Evolutionary conservation across 1,139 yeast genomes (phyloP).

Genomic region (Geotrichum histeridarum): DNA sequence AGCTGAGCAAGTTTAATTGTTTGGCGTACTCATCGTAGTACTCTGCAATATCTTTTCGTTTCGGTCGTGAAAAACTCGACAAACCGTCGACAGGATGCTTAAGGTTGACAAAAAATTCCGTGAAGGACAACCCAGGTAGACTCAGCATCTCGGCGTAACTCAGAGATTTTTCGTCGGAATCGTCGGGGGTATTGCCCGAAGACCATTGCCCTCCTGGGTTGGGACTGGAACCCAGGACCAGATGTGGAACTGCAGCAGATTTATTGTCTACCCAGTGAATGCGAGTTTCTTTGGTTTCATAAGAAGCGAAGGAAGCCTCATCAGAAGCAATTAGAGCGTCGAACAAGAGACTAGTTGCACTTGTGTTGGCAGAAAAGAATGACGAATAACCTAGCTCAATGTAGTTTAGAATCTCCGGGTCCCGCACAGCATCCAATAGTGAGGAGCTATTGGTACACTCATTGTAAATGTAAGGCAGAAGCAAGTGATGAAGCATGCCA

Average conservation of each 20-base stretch:
- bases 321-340: slow-evolving; percentile 34
- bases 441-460: slow-evolving; percentile 10
- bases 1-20: slow-evolving; percentile 25
- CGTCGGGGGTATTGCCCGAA: slow-evolving; percentile 22
- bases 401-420: slow-evolving; percentile 25
- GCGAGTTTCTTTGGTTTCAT: slow-evolving; percentile 26
- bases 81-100: slow-evolving; percentile 20
- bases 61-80: slow-evolving; percentile 32
- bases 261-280: slow-evolving; percentile 27
- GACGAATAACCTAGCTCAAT: slow-evolving; percentile 25
- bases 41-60: slow-evolving; percentile 31
- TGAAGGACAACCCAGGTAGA: slow-evolving; percentile 34
- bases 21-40: slow-evolving; percentile 33
- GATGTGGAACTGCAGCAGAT: slow-evolving; percentile 22
- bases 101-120: slow-evolving; percentile 23
- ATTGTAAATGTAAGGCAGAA: slow-evolving; percentile 21
- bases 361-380: slow-evolving; percentile 28
- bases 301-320: slow-evolving; percentile 28
- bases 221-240: slow-evolving; percentile 31
- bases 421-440: slow-evolving; percentile 27
- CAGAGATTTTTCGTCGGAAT: slow-evolving; percentile 27
- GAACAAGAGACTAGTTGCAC: slow-evolving; percentile 32
- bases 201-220: slow-evolving; percentile 39
- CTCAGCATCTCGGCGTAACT: slow-evolving; percentile 39
- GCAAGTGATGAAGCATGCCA: slow-evolving; percentile 27